Conservation (phyloP, 1,284 basidiomycete species). For the Ganoderma sinense region DNA sequence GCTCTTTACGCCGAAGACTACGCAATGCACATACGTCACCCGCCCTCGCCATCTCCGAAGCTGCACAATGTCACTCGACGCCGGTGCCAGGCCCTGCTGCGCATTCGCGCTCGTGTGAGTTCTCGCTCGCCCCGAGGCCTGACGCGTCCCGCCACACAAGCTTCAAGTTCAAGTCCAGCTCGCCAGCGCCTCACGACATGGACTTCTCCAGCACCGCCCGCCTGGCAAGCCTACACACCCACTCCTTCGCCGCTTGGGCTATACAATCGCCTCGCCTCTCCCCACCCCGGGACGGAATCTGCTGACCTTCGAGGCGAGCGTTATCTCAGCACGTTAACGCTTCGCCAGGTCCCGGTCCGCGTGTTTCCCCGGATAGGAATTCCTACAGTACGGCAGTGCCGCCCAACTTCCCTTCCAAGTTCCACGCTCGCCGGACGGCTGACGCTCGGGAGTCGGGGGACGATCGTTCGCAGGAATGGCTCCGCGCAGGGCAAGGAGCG, state of each 20-base stretch:
- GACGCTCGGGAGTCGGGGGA: neutral
- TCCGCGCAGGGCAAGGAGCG: neutral
- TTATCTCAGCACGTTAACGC: neutral
- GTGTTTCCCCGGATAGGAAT: neutral
- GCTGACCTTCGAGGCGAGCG: neutral
- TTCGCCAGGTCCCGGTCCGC: neutral
- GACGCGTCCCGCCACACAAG: neutral
- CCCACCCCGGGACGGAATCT: neutral
- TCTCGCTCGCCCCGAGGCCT: neutral
- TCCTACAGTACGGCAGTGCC: neutral
- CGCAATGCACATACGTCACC: neutral
- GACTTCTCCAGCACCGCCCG: neutral
- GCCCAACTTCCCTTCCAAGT: neutral
- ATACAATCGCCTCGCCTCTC: neutral
- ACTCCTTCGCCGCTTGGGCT: neutral
- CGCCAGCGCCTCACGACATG: neutral
- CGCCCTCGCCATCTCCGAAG: neutral
- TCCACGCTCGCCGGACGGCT: neutral
- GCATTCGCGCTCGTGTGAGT: neutral
- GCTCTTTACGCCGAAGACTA: neutral
- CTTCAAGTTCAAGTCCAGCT: neutral
- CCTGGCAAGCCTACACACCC: neutral
- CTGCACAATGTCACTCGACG: neutral
- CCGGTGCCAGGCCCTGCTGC: neutral
- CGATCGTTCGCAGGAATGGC: neutral